A percentile compares a stretch with the other conserved stretches of the same genome.
These are phyloP conservation scores for Vitis hybrid DNA, from an alignment of 177 flowering plant species.

Conservation along the genomic window DNA sequence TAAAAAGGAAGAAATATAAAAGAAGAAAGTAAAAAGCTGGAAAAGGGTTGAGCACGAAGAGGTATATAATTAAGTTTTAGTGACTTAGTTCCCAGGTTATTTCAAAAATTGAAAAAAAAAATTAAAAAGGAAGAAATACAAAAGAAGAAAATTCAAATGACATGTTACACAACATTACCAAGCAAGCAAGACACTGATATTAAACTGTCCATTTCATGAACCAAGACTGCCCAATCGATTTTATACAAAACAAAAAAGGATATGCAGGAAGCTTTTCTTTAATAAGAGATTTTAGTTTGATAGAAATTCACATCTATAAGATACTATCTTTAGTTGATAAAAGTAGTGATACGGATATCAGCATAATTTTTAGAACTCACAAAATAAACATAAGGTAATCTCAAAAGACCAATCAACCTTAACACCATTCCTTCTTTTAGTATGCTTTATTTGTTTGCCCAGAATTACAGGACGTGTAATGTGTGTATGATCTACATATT, in stretches of 20 bases:
- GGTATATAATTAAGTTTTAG: not conserved
- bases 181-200: too few relatives aligned
- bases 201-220: not conserved
- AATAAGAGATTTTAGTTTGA: not conserved
- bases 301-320: slow-evolving; percentile 1
- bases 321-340: not conserved
- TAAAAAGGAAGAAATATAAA: not conserved
- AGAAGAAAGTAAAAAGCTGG: not conserved
- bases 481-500: too few relatives aligned
- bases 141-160: too few relatives aligned
- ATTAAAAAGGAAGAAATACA: not conserved
- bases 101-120: not conserved
- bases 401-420: not conserved
- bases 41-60: not conserved
- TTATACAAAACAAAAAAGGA: not conserved
- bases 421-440: not conserved
- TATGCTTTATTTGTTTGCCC: too few relatives aligned
- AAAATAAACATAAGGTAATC: not conserved
- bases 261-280: not conserved
- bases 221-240: not conserved
- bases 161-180: too few relatives aligned
- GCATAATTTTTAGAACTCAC: not conserved
- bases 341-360: not conserved
- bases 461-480: too few relatives aligned
- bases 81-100: not conserved